Evolutionary conservation across 2,329 filamentous ascomycete genomes (phyloP), one percentile per base, ranked within the genome.

Genomic region (Colletotrichum sp.): DNA sequence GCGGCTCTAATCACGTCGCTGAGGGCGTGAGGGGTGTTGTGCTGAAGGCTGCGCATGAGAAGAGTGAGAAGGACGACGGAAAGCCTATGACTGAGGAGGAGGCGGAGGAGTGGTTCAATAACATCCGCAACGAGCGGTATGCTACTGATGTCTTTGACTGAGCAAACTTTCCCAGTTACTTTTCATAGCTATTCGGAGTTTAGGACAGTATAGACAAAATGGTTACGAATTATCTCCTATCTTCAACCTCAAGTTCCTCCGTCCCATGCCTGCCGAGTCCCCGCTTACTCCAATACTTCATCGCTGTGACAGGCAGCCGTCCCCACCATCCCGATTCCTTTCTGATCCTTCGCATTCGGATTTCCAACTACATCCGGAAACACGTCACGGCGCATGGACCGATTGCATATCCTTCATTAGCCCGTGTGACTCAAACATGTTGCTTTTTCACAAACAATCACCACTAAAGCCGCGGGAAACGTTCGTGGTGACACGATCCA

Each of bases 141-240:
- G 89, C 90, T 16, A 90, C 88, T 3, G 91, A 93, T 84, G 91
- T 93, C 18, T 93, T 93, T 85, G 89, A 91, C 78, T 91, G 55
- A 63, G 24, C 7, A 30, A 32, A 1, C n/a, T 7, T 52, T 52
- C n/a, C 0, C 3, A 28, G 3, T 59, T 21, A 16, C n/a, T 0
- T 62, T 34, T 24, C 24, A 62, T 6, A 9, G 15, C 30, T 5
- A n/a, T 13, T n/a, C 30, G 30, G 44, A 7, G 44, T 52, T 24
- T 5, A 13, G 44, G 44, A 21, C 44, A 52, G n/a, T 52, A 21
- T 52, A 52, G 6, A 21, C n/a, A 52, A 52, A 12, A 52, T 63
- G 36, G 3, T 39, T 18, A 16, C 4, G 8, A 21, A 8, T n/a
- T 18, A 30, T 34, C 24, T 66, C 13, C 36, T 10, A 21, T 15